A percentile compares a stretch with the other conserved stretches of the same genome.
Conservation (phyloP, 768 basidiomycete species). For the Serendipita vermifera region DNA sequence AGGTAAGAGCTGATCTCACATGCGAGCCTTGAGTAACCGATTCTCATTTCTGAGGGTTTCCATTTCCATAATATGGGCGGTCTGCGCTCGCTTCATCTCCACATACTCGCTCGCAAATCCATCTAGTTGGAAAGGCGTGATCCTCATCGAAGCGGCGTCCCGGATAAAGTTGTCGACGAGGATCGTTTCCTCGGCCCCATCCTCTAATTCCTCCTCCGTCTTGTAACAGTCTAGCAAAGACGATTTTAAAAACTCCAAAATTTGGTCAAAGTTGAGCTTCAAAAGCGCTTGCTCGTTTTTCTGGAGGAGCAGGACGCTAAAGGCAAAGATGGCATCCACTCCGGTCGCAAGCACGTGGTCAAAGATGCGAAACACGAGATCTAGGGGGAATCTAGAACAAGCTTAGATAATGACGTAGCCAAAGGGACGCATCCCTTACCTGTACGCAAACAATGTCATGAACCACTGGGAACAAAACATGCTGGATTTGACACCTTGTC, state of each 20-base stretch:
- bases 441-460: conserved; percentile 90
- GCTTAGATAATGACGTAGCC: too few relatives aligned
- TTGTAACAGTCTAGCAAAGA: conserved; percentile 76
- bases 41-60: conserved; percentile 74
- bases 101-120: conserved; percentile 80
- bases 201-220: conserved; percentile 19
- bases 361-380: conserved; percentile 90
- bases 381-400: conserved; percentile 85
- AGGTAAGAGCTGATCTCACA: conserved; percentile 48
- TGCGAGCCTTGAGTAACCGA: conserved; percentile 56
- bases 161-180: conserved; percentile 71
- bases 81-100: conserved; percentile 59
- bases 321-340: conserved; percentile 93
- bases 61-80: conserved; percentile 73
- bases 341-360: conserved; percentile 95
- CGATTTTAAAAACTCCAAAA: conserved; percentile 70
- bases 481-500: conserved; percentile 90
- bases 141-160: conserved; percentile 71
- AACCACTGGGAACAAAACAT: conserved; percentile 99
- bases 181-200: conserved; percentile 24
- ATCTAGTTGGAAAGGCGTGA: conserved; percentile 95
- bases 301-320: conserved; percentile 73
- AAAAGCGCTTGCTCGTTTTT: conserved; percentile 77
- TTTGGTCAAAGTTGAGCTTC: conserved; percentile 79
- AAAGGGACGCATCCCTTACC: conserved; percentile 34